These are phyloP conservation scores for Croton laevigatus DNA, from an alignment of 441 rosid genomes.

Conservation along the genomic window DNA sequence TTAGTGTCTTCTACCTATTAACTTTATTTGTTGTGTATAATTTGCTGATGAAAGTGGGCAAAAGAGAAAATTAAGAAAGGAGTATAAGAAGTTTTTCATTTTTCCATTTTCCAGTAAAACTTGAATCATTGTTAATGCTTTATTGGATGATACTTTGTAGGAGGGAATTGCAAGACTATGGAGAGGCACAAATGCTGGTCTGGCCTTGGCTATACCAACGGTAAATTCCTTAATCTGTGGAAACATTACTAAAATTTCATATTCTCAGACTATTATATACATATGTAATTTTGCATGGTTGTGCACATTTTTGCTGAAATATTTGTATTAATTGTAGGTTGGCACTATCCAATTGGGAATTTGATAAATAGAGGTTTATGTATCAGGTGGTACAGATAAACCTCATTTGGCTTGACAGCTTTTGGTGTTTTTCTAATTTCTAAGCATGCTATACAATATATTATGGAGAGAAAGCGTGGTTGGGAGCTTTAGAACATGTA, in stretches of 20 bases:
- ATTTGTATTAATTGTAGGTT: no score
- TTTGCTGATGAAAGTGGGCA: no score
- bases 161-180: slow-evolving; percentile 87
- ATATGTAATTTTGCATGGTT: no score
- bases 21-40: no score
- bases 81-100: background rate
- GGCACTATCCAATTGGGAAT: no score
- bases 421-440: slow-evolving; percentile 48
- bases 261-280: no score
- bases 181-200: slow-evolving; percentile 98
- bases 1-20: slow-evolving; percentile 11
- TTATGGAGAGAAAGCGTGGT: slow-evolving; percentile 52
- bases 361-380: slow-evolving; percentile 16
- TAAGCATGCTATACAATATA: slow-evolving; percentile 41
- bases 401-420: slow-evolving; percentile 64
- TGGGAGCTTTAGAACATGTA: slow-evolving; percentile 55
- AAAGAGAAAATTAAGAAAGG: no score
- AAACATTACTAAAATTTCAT: background rate
- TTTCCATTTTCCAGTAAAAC: slow-evolving; percentile 7
- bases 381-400: slow-evolving; percentile 78
- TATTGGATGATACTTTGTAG: slow-evolving; percentile 37
- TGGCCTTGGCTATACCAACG: slow-evolving; percentile 91
- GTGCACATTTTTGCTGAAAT: no score
- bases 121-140: slow-evolving; percentile 9
- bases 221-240: slow-evolving; percentile 36